These are phyloP conservation scores for Kwoniella sp. DNA, from an alignment of 768 basidiomycete species.

Conservation along the genomic window DNA sequence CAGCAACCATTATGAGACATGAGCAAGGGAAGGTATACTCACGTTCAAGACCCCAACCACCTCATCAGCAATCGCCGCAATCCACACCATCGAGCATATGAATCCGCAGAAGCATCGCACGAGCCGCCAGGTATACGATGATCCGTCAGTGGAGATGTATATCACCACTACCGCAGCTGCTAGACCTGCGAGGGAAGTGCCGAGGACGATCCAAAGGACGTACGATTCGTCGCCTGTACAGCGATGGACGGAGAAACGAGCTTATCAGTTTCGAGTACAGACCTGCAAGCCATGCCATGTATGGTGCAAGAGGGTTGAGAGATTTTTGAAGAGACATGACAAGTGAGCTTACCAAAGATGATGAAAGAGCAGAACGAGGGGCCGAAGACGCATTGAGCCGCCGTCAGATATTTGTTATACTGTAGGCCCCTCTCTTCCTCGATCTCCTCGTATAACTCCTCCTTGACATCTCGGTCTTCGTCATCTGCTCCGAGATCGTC, in stretches of 20 bases:
- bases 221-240: conserved; percentile 21
- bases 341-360: conserved; percentile 76
- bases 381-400: conserved; percentile 77
- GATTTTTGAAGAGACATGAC: background rate
- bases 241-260: no score
- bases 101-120: conserved; percentile 88
- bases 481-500: conserved; percentile 3
- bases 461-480: conserved; percentile 19
- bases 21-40: no score
- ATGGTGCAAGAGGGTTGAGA: no score
- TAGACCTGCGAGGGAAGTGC: conserved; percentile 64
- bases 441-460: conserved; percentile 33
- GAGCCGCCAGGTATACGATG: conserved; percentile 65
- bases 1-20: no score
- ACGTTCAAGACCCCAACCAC: conserved; percentile 89
- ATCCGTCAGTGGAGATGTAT: conserved; percentile 66
- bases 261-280: no score
- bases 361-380: conserved; percentile 76
- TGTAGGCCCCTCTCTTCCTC: conserved; percentile 43
- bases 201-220: conserved; percentile 56
- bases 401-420: conserved; percentile 72
- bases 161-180: conserved; percentile 64
- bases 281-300: background rate
- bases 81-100: conserved; percentile 88
- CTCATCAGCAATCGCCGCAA: conserved; percentile 96